Evolutionary conservation across 768 basidiomycete genomes (phyloP).

Genomic region (Mycena haematopus): DNA sequence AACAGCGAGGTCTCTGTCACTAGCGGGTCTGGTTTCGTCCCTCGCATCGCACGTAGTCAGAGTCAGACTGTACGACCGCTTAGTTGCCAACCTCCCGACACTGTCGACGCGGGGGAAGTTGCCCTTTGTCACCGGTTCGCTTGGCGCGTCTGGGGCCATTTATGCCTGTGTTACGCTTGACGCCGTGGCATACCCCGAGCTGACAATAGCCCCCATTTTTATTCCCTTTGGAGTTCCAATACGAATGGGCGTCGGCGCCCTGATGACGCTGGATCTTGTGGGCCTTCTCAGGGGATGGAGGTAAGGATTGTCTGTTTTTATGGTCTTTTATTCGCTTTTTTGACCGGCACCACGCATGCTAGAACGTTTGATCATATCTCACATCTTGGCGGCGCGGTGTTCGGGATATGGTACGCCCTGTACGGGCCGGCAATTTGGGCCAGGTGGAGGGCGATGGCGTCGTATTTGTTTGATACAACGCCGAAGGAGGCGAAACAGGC

Average conservation of each 20-base stretch:
- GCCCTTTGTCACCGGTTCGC: conserved; percentile 45
- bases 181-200: conserved; percentile 62
- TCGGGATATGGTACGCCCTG: conserved; percentile 59
- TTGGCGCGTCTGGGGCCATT: conserved; percentile 71
- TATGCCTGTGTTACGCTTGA: conserved; percentile 61
- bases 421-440: conserved; percentile 49
- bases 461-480: conserved; percentile 2
- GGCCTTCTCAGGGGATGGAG: conserved; percentile 68
- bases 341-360: background rate
- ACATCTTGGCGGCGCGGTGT: conserved; percentile 70
- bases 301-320: conserved; percentile 42
- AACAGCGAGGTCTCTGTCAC: no score
- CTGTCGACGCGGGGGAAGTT: conserved; percentile 19
- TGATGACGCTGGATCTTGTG: conserved; percentile 58
- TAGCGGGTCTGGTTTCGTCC: conserved; percentile 64
- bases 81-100: conserved; percentile 26
- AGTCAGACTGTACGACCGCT: conserved; percentile 37
- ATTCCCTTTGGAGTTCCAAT: conserved; percentile 63
- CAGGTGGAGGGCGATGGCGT: background rate
- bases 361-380: conserved; percentile 67
- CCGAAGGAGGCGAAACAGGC: background rate
- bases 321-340: background rate
- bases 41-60: conserved; percentile 59
- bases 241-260: conserved; percentile 56
- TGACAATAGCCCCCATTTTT: conserved; percentile 59